Evolutionary conservation across 2,329 filamentous ascomycete species (phyloP), one percentile per base, ranked within the genome.

Genomic region (Chrysosporium keratinophilum): DNA sequence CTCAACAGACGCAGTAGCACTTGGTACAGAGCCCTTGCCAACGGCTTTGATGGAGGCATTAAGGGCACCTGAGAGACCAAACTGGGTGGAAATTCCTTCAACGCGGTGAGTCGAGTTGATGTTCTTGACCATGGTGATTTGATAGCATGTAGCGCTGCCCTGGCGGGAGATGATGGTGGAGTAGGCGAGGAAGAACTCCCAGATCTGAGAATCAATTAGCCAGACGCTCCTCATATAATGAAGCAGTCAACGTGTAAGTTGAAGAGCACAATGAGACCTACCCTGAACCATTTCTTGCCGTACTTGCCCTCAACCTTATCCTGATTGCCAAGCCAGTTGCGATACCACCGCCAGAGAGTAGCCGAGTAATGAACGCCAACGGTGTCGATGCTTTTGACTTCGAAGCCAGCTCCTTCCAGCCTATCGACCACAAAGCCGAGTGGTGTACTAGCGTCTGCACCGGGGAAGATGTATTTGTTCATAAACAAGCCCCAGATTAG

Each of bases 401-500:
- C 93, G 64, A 88, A 94, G 37, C 88, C 88, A 59, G 87, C 85
- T 54, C 80, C 83, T 76, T 98, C 93, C 17, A 96, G 80, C 67
- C 82, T 83, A 71, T 88, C 82, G 63, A 95, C 77, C 64, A 93
- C 88, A 73, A 84, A 93, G 62, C 88, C 88, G 47, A 98, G 82
- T 50, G 93, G 93, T 55, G 89, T 95, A 42, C 88, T 95, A 50
- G 93, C 93, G 68, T 97, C 93, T 50, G 93, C 93, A 68, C 93
- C 93, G 34, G 90, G 93, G 81, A 97, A 97, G 70, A 97, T 79
- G 73, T 97, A 95, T 77, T 95, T 96, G 84, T 97, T 97, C 89
- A 97, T 95, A 80, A 96, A 97, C 45, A 97, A 80, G 69, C 93
- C 93, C 93, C 93, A 97, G 71, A 91, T 87, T 50, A 96, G 80